Base-by-base conservation (phyloP, 1,139 yeast species). In the Entelexis paramagnoliae region DNA sequence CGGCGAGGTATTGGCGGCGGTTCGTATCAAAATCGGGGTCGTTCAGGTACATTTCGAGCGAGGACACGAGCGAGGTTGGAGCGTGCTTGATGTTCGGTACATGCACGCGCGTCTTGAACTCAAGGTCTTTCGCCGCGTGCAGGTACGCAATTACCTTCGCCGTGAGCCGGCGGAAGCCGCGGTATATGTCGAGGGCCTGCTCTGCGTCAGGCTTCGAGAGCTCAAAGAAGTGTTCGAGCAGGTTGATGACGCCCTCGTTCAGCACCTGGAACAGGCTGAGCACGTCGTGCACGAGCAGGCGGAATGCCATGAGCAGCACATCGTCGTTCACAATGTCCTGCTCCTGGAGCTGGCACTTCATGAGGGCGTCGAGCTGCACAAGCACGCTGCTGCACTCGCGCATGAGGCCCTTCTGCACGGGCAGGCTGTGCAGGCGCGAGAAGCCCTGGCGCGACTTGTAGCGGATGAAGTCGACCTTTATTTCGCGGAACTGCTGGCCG, bases 41-140 rank as follows among this genome's bases (percentile, higher is more conserved):
- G 63, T 81, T 77, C 61, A 91, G 71, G 66, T 91, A 93, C 60
- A 89, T 96, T 64, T 87, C 94, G 53, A 91, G 74, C 14, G 94
- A 83, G 40, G 81, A 76, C 9, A 95, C 84, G 61, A 91, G 75
- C 28, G 95, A 93, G 1, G 96, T 89, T 14, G 97, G 97, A 0
- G 97, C 96, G 68, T 91, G 98, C 66, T 87, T 87, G 56, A 91
- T 89, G 14, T 95, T 89, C 28, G 98, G 98, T 30, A 91, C 95
- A 63, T 84, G 88, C 56, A 91, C 72, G 62, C 88, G 88, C 0
- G 97, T 87, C 2, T 91, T 80, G 63, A 81, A 78, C 65, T 87
- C 95, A 60, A 86, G 72, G 64, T 83, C 89, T 64, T 91, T 89
- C 6, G 97, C 98, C 19, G 84, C 81, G 60, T 94, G 79, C 62